phyloP scores from a whole-genome alignment of 139 green algal genomes.

The Zygnema circumcarinatum region DNA sequence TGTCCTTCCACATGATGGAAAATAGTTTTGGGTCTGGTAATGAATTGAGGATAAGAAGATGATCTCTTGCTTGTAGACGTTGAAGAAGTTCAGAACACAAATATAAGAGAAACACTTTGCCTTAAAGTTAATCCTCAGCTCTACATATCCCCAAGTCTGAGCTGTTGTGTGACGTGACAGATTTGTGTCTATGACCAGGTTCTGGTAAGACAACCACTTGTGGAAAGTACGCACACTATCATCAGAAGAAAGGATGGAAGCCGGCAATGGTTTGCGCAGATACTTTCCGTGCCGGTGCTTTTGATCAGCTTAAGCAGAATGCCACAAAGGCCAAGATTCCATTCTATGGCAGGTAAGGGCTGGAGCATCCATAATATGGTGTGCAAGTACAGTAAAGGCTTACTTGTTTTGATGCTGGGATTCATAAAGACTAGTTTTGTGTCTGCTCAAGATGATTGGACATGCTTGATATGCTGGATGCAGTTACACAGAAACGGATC shows the following conservation, averaged over 20 bases:
- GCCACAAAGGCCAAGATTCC: slow-evolving; percentile 86
- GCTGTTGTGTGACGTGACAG: background rate
- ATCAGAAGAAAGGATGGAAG: slow-evolving; percentile 98
- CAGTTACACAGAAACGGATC: slow-evolving; percentile 95
- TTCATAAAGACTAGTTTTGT: too few relatives aligned
- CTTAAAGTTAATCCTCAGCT: too few relatives aligned
- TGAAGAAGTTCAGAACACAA: too few relatives aligned
- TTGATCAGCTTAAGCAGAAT: slow-evolving; percentile 99
- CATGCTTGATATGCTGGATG: too few relatives aligned
- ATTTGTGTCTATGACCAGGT: slow-evolving; percentile 52
- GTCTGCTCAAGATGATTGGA: too few relatives aligned
- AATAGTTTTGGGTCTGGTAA: too few relatives aligned
- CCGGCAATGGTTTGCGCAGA: slow-evolving; percentile 96
- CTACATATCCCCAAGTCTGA: too few relatives aligned
- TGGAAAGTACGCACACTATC: slow-evolving; percentile 94
- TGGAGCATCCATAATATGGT: slow-evolving; percentile 2
- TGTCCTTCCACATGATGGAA: too few relatives aligned
- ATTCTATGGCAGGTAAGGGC: slow-evolving; percentile 62
- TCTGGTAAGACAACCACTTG: slow-evolving; percentile 98
- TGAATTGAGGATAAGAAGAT: too few relatives aligned
- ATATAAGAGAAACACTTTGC: too few relatives aligned
- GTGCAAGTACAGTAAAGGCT: background rate
- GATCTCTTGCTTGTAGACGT: too few relatives aligned
- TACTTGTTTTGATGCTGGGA: background rate
- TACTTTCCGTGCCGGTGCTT: slow-evolving; percentile 94